Percentiles rank a stretch among this genome's conserved stretches.
phyloP scores from a whole-genome alignment of 2,329 filamentous ascomycete genomes.

The Xylariaceae sp. region DNA sequence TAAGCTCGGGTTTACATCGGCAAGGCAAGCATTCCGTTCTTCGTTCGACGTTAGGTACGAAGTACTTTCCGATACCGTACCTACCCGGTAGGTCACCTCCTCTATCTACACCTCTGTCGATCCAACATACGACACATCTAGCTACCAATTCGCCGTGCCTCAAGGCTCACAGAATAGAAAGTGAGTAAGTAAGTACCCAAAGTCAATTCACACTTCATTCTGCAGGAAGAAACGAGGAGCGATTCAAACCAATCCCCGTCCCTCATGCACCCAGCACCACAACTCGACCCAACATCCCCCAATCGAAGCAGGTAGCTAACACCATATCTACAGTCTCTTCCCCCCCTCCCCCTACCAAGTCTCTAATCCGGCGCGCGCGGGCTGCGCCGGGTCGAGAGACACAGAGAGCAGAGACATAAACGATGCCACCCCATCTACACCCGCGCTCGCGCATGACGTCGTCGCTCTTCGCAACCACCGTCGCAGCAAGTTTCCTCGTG shows the following conservation, averaged over 20 bases:
- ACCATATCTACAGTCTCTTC: background rate
- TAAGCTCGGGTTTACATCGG: background rate
- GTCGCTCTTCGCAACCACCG: slow-evolving; percentile 89
- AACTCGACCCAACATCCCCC: background rate
- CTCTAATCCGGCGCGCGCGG: background rate
- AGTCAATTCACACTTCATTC: too few species aligned
- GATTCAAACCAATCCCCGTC: too few species aligned
- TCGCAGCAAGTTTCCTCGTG: slow-evolving; percentile 84
- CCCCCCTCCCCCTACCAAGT: background rate
- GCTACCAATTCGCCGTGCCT: too few species aligned
- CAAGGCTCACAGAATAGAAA: too few species aligned
- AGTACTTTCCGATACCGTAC: too few species aligned
- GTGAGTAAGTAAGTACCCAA: too few species aligned
- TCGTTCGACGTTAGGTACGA: too few species aligned
- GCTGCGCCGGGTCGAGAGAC: background rate
- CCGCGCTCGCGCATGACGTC: slow-evolving; percentile 90
- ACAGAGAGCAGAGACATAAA: background rate
- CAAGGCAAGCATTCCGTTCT: too few species aligned
- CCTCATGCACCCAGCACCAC: background rate
- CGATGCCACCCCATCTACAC: slow-evolving; percentile 83
- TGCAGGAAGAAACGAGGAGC: too few species aligned
- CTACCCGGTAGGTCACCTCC: too few species aligned
- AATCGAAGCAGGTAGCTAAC: background rate
- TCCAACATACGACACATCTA: too few species aligned
- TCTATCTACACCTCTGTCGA: too few species aligned